phyloP scores from a whole-genome alignment of 2,329 filamentous ascomycete genomes.

The Aspergillus sp. region DNA sequence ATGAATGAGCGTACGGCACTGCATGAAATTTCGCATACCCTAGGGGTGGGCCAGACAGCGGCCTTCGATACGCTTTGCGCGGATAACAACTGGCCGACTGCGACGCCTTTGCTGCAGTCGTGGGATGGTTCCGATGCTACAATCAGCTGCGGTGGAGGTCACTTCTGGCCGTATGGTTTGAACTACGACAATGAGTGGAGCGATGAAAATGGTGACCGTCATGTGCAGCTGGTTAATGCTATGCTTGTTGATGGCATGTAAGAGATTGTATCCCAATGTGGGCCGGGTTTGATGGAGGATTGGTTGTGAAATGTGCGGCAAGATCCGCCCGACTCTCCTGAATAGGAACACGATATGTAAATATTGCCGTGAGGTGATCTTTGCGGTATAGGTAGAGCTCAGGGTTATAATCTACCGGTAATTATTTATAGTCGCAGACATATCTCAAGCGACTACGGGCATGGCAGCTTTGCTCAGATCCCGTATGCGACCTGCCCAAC shows the following conservation, averaged over 20 bases:
- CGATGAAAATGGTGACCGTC: slow-evolving; percentile 7
- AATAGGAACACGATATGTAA: too few species aligned
- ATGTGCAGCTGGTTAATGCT: slow-evolving; percentile 8
- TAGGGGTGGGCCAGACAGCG: slow-evolving; percentile 7
- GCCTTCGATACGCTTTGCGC: slow-evolving; percentile 5
- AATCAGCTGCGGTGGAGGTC: slow-evolving; percentile 7
- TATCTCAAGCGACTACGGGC: too few species aligned
- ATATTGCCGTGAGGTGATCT: too few species aligned
- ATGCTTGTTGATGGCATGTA: slow-evolving; percentile 12
- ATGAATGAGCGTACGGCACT: slow-evolving; percentile 9
- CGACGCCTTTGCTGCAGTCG: slow-evolving; percentile 2
- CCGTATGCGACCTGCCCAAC: too few species aligned
- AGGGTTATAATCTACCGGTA: too few species aligned
- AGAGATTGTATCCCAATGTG: too few species aligned
- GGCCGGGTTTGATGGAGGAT: too few species aligned
- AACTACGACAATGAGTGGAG: slow-evolving; percentile 11
- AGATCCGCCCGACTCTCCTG: too few species aligned
- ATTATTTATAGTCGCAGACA: too few species aligned
- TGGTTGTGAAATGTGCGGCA: too few species aligned
- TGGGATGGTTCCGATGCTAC: slow-evolving; percentile 6
- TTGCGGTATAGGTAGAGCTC: too few species aligned
- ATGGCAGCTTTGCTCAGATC: too few species aligned
- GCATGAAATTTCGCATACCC: slow-evolving; percentile 10
- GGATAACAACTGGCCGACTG: slow-evolving; percentile 2
- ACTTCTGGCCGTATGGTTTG: slow-evolving; percentile 10